These are phyloP conservation scores for Backusella mclennaniae DNA, from an alignment of 192 early-diverging fungal species.

Conservation along the genomic window DNA sequence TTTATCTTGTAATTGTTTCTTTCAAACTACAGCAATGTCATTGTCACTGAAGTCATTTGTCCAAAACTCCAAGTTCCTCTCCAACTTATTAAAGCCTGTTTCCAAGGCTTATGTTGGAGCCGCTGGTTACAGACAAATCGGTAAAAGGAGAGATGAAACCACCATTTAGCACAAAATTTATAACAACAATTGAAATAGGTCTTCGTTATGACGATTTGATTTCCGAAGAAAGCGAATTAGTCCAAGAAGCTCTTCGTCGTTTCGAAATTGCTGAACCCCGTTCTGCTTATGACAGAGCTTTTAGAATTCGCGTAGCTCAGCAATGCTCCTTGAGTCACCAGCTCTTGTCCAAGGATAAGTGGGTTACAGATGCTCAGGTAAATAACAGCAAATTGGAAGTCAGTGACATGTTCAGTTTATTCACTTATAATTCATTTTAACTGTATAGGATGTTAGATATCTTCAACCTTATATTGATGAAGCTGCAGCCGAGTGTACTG, in stretches of 20 bases:
- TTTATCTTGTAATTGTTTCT: neutral
- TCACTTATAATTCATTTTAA: slow-evolving; percentile 10
- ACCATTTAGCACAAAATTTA: no score
- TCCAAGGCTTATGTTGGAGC: slow-evolving; percentile 65
- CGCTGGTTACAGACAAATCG: slow-evolving; percentile 68
- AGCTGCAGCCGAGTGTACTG: slow-evolving; percentile 76
- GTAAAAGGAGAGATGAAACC: slow-evolving; percentile 32
- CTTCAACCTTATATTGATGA: slow-evolving; percentile 77
- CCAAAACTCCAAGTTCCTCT: slow-evolving; percentile 53
- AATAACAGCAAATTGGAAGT: neutral
- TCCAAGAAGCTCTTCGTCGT: slow-evolving; percentile 80
- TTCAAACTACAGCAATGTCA: slow-evolving; percentile 9
- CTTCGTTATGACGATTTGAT: slow-evolving; percentile 90
- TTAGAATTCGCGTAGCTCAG: slow-evolving; percentile 77
- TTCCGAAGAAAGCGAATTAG: slow-evolving; percentile 78
- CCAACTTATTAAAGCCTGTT: slow-evolving; percentile 53
- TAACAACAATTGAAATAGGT: slow-evolving; percentile 45
- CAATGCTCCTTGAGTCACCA: slow-evolving; percentile 72
- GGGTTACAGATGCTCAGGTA: slow-evolving; percentile 80
- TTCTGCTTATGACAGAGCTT: slow-evolving; percentile 70
- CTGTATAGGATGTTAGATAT: slow-evolving; percentile 76
- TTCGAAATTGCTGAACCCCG: slow-evolving; percentile 53
- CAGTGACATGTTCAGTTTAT: no score
- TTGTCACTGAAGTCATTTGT: slow-evolving; percentile 50
- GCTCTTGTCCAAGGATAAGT: slow-evolving; percentile 63